phyloP scores from a whole-genome alignment of 345 rosid genomes.

The Salix brachista region DNA sequence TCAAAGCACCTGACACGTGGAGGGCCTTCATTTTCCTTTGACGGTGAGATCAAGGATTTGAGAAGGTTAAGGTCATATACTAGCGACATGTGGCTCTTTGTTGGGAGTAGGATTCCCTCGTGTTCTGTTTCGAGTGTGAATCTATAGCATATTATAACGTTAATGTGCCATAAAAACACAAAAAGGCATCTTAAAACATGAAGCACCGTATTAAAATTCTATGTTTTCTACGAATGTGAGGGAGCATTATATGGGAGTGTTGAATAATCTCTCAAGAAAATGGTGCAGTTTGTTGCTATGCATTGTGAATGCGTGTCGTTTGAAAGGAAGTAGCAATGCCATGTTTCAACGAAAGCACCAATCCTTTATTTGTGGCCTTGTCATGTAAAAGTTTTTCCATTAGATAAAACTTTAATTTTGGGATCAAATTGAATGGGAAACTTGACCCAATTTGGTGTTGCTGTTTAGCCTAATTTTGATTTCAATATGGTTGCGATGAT shows the following conservation, averaged over 20 bases:
- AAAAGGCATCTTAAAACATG: no score
- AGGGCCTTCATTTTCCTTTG: slow-evolving; percentile 11
- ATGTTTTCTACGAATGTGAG: background rate
- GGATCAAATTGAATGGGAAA: background rate
- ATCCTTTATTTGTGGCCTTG: background rate
- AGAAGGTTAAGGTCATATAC: slow-evolving; percentile 28
- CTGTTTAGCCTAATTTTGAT: background rate
- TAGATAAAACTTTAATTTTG: background rate
- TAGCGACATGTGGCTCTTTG: slow-evolving; percentile 12
- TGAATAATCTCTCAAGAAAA: background rate
- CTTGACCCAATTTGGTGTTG: background rate
- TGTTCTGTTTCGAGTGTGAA: background rate
- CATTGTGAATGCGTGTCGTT: background rate
- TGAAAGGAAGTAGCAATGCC: background rate
- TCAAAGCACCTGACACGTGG: slow-evolving; percentile 20
- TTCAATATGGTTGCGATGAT: background rate
- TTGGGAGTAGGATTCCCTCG: background rate
- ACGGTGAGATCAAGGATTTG: slow-evolving; percentile 22
- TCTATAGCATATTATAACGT: no score
- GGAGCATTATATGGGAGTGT: background rate
- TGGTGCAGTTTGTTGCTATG: background rate
- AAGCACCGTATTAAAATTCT: no score
- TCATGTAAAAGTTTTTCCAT: background rate
- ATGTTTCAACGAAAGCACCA: background rate
- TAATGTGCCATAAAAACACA: no score